A percentile compares a stretch with the other conserved stretches of the same genome.
Evolutionary conservation across 1,284 basidiomycete genomes (phyloP).

Genomic region (Marasmius tenuissimus): DNA sequence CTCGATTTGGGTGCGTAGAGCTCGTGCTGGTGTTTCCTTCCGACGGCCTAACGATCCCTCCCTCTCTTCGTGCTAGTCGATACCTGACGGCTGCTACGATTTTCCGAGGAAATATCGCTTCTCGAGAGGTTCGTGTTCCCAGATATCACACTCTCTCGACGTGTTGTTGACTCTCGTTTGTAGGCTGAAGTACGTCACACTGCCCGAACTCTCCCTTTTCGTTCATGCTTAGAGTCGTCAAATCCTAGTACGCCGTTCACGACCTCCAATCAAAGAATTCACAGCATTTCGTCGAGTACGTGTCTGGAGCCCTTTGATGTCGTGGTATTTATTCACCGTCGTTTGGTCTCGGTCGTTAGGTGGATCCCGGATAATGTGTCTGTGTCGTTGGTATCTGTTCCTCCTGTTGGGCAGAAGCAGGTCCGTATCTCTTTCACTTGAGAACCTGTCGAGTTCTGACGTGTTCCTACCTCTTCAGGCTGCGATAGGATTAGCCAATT

Average conservation of each 20-base stretch:
- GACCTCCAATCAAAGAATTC: constrained; percentile 74
- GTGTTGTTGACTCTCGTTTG: constrained; percentile 34
- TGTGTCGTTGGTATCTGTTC: constrained; percentile 78
- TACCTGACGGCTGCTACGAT: constrained; percentile 88
- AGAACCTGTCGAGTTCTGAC: background rate
- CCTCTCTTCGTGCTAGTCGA: constrained; percentile 42
- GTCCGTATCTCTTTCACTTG: constrained; percentile 31
- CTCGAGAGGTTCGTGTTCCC: constrained; percentile 66
- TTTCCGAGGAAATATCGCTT: constrained; percentile 82
- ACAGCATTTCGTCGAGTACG: constrained; percentile 75
- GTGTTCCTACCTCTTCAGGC: constrained; percentile 39
- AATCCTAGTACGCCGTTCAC: constrained; percentile 41
- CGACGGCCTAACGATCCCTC: background rate
- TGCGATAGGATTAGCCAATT: constrained; percentile 81
- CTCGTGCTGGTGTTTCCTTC: background rate
- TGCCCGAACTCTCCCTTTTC: constrained; percentile 10
- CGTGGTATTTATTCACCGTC: background rate
- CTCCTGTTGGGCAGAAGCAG: constrained; percentile 77
- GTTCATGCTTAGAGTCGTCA: background rate
- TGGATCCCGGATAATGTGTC: constrained; percentile 88
- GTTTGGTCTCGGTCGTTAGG: constrained; percentile 34
- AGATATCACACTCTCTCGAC: constrained; percentile 14
- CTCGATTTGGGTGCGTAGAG: constrained; percentile 64
- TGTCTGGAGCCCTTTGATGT: constrained; percentile 10
- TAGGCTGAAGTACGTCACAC: constrained; percentile 55